These are phyloP conservation scores for Saxophila tyrrhenica DNA, from an alignment of 495 filamentous ascomycete genomes.

Conservation along the genomic window DNA sequence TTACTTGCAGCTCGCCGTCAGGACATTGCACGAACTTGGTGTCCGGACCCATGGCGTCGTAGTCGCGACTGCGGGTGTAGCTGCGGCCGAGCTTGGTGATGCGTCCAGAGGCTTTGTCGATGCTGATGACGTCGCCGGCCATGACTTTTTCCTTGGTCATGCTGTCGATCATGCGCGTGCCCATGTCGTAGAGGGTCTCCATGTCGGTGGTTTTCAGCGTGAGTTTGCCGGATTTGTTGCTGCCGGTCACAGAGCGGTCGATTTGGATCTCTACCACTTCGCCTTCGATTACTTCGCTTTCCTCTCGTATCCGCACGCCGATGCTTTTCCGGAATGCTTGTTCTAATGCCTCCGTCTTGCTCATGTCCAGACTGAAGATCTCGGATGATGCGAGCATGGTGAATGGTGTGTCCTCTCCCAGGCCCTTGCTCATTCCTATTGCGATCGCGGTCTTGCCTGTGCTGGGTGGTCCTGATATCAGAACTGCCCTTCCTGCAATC, in stretches of 20 bases:
- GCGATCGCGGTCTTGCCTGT: constrained; percentile 98
- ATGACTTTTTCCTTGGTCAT: constrained; percentile 99
- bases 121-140: constrained; percentile 94
- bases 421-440: constrained; percentile 95
- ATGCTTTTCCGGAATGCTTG: constrained; percentile 97
- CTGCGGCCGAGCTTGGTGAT: constrained; percentile 93
- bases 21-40: constrained; percentile 97
- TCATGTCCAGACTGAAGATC: constrained; percentile 98
- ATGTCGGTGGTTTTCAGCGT: constrained; percentile 99
- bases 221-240: constrained; percentile 77
- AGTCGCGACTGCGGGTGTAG: constrained; percentile 87
- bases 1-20: constrained; percentile 96
- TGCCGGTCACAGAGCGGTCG: constrained; percentile 89
- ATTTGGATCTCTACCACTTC: constrained; percentile 99
- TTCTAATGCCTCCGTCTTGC: constrained; percentile 93
- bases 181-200: constrained; percentile 99
- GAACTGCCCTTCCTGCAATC: constrained; percentile 87
- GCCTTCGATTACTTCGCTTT: constrained; percentile 97
- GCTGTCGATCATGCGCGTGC: constrained; percentile 96
- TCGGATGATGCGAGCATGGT: constrained; percentile 91
- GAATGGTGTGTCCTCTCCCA: constrained; percentile 89
- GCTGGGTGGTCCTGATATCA: constrained; percentile 94
- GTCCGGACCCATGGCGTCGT: constrained; percentile 97
- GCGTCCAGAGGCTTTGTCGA: constrained; percentile 94
- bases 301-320: constrained; percentile 91